Percentiles rank a stretch among this genome's conserved stretches.
phyloP scores from a whole-genome alignment of 768 basidiomycete species.

The Lentinus brumalis region DNA sequence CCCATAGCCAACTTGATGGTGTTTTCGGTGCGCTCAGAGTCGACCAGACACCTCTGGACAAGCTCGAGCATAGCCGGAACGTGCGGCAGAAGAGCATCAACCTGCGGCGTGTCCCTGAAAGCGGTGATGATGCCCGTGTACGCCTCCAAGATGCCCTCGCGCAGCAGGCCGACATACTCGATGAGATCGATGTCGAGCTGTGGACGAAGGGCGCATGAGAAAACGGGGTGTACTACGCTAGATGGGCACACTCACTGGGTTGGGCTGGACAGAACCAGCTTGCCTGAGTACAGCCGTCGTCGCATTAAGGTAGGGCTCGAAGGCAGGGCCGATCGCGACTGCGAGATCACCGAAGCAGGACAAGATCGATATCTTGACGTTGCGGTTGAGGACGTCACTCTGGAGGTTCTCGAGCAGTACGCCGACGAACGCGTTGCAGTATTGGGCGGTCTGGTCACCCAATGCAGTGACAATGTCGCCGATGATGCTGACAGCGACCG shows the following conservation, averaged over 20 bases:
- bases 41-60: constrained; percentile 70
- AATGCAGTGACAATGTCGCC: constrained; percentile 96
- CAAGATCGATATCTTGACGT: constrained; percentile 96
- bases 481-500: constrained; percentile 92
- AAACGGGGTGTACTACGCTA: neutral
- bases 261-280: constrained; percentile 85
- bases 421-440: constrained; percentile 88
- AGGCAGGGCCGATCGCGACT: constrained; percentile 81
- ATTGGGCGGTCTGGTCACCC: constrained; percentile 79
- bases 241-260: constrained; percentile 60
- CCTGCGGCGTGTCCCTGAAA: constrained; percentile 84
- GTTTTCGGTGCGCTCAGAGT: constrained; percentile 83
- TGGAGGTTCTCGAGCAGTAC: constrained; percentile 90
- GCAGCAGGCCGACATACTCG: constrained; percentile 87
- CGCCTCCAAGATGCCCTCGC: constrained; percentile 96
- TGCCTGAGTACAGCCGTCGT: constrained; percentile 91
- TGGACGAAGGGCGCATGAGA: neutral
- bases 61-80: constrained; percentile 78
- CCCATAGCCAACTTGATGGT: constrained; percentile 79
- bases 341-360: constrained; percentile 97
- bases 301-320: constrained; percentile 87
- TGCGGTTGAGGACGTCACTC: constrained; percentile 86
- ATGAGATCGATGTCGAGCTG: constrained; percentile 86
- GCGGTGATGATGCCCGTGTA: constrained; percentile 94
- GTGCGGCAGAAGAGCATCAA: constrained; percentile 67